Evolutionary conservation across 129 eudicot species (phyloP), one percentile per base, ranked within the genome.

Genomic region (Centaurea solstitialis): DNA sequence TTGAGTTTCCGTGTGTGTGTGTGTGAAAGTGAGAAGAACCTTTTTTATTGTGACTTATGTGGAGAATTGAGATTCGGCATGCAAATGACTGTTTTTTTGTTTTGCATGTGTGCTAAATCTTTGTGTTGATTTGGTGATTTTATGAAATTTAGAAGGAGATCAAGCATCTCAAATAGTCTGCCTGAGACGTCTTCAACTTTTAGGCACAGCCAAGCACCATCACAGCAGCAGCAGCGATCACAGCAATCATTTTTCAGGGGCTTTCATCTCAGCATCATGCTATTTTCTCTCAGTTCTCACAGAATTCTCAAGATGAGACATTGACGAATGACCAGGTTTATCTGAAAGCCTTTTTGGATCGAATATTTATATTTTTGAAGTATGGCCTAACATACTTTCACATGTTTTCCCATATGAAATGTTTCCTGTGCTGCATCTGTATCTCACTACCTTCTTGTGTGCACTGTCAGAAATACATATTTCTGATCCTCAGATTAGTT

Each of bases 201-300:
- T 45, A 92, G 84, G 69, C 85, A 86, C 83, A 87, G 85, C 83
- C 97, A 91, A 82, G 72, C 89, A 41, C 66, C 79, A 39, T 77
- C 91, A 59, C 97, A 90, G 79, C 84, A 88, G 21, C 84, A 81
- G 71, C 94, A 90, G 74, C 89, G 83, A 59, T 92, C 97, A 18
- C 99, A 94, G 75, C 94, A 79, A 70, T 87, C 97, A 11, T 72
- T 92, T 94, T 97, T 35, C 97, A 93, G 80, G 98, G 97, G 62
- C 68, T 89, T 76, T 90, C 94, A 24, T 92, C 97, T 71, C 97
- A 94, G 79, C 93, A 82, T 18, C 78, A 77, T 20, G 90, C 92
- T 74, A 80, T 75, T 67, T 90, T 87, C 83, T 94, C 97, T 68
- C 99, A 92, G 88, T 79, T 92, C 81, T 92, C 96, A 4, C 97